These are phyloP conservation scores for Cladosporium colombiae DNA, from an alignment of 2,329 filamentous ascomycete species.

Conservation along the genomic window DNA sequence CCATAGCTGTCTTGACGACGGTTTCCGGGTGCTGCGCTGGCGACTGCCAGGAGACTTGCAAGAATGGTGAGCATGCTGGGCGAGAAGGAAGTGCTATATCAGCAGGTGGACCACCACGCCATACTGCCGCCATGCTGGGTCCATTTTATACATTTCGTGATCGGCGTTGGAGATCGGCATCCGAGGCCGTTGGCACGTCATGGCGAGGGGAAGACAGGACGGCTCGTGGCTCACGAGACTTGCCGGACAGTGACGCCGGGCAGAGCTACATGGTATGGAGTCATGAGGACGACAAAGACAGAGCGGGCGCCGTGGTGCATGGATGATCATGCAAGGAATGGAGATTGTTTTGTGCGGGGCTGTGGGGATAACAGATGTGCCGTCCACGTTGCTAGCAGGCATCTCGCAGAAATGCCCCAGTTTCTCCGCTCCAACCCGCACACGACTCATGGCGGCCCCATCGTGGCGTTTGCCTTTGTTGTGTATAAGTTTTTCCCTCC, in stretches of 20 bases:
- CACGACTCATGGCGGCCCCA: slow-evolving; percentile 3
- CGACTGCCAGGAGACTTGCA: slow-evolving; percentile 18
- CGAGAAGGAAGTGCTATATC: not conserved
- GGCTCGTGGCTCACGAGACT: slow-evolving; percentile 5
- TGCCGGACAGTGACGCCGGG: not conserved
- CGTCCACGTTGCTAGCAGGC: slow-evolving; percentile 6
- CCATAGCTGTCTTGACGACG: slow-evolving; percentile 16
- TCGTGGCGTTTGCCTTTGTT: not conserved
- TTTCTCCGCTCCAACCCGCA: slow-evolving; percentile 14
- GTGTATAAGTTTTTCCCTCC: not conserved
- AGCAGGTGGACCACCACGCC: not conserved
- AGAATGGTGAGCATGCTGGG: slow-evolving; percentile 19
- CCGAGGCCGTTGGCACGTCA: slow-evolving; percentile 6
- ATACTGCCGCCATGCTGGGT: not conserved
- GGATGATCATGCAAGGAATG: slow-evolving; percentile 18
- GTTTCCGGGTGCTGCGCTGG: slow-evolving; percentile 17
- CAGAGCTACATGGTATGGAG: not conserved
- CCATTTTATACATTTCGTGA: slow-evolving; percentile 5
- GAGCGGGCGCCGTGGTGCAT: slow-evolving; percentile 11
- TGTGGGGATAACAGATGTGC: slow-evolving; percentile 6
- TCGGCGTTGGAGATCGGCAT: not conserved
- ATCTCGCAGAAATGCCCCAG: not conserved
- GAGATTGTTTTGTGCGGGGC: slow-evolving; percentile 19
- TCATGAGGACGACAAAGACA: slow-evolving; percentile 17
- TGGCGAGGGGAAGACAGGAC: not conserved